These are phyloP conservation scores for Fraxinus platypoda DNA, from an alignment of 305 asterid species.

Conservation along the genomic window DNA sequence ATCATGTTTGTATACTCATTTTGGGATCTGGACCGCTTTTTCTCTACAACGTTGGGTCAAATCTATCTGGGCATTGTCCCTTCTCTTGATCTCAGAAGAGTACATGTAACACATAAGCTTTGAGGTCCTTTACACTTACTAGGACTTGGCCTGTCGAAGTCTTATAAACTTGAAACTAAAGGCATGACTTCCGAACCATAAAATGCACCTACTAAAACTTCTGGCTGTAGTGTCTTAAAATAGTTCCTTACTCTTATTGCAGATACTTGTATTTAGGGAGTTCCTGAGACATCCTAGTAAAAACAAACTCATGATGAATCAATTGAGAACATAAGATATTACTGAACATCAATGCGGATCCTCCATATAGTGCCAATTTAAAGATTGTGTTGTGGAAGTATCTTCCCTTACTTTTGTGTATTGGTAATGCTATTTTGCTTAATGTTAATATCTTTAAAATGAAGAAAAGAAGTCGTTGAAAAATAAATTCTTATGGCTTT, in stretches of 20 bases:
- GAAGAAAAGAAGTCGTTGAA: background rate
- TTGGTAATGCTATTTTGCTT: background rate
- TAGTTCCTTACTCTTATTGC: background rate
- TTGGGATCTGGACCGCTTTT: background rate
- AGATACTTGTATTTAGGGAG: background rate
- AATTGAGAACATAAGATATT: background rate
- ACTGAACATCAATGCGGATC: background rate
- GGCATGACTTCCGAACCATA: background rate
- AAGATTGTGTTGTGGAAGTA: background rate
- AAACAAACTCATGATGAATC: background rate
- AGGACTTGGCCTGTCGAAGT: background rate
- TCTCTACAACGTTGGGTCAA: background rate
- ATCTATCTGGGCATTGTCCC: background rate
- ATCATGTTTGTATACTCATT: background rate
- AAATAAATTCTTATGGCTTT: background rate
- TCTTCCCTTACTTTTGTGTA: background rate
- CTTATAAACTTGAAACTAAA: background rate
- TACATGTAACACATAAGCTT: background rate
- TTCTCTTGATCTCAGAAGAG: background rate
- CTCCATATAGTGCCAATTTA: background rate
- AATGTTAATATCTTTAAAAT: background rate
- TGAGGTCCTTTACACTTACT: background rate
- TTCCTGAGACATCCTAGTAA: background rate
- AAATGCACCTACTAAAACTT: background rate
- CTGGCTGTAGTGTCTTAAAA: background rate